A percentile compares a stretch with the other conserved stretches of the same genome.
These are phyloP conservation scores for Multifurca ochricompacta DNA, from an alignment of 768 basidiomycete species.

Conservation along the genomic window DNA sequence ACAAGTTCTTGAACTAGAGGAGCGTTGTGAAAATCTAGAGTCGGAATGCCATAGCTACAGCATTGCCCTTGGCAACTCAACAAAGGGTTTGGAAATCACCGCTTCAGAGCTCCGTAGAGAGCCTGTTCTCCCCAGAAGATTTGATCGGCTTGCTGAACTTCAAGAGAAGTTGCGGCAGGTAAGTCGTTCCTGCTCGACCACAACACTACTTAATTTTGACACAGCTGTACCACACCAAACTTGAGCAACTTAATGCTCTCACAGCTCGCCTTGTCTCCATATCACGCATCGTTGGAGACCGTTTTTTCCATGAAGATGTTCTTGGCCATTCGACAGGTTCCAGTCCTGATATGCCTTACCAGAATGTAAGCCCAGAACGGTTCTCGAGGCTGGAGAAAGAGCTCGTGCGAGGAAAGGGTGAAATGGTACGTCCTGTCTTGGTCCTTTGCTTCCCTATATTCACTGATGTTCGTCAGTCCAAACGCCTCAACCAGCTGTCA, in stretches of 20 bases:
- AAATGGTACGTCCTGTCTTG: conserved; percentile 52
- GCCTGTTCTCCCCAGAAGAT: conserved; percentile 62
- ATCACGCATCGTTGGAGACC: conserved; percentile 50
- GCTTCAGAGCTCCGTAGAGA: conserved; percentile 67
- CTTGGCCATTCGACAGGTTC: conserved; percentile 38
- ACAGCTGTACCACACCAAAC: conserved; percentile 69
- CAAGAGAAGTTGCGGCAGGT: conserved; percentile 79
- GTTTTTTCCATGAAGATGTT: conserved; percentile 52
- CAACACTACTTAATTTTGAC: neutral
- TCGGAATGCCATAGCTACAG: conserved; percentile 57
- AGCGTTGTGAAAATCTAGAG: conserved; percentile 55
- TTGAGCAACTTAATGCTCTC: conserved; percentile 65
- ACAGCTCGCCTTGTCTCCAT: conserved; percentile 56
- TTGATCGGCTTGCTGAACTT: conserved; percentile 57
- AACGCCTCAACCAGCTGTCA: conserved; percentile 58
- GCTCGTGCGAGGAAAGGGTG: conserved; percentile 75
- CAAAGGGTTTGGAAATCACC: conserved; percentile 56
- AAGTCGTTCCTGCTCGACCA: conserved; percentile 28
- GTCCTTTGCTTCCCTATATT: neutral
- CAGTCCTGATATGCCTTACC: conserved; percentile 33
- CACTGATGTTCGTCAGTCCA: conserved; percentile 36
- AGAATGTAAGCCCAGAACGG: conserved; percentile 74
- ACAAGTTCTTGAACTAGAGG: conserved; percentile 72
- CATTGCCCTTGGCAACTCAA: conserved; percentile 62
- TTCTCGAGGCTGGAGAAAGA: conserved; percentile 80